phyloP scores from a whole-genome alignment of 208 protist genomes.

The Phytomonas francai region DNA sequence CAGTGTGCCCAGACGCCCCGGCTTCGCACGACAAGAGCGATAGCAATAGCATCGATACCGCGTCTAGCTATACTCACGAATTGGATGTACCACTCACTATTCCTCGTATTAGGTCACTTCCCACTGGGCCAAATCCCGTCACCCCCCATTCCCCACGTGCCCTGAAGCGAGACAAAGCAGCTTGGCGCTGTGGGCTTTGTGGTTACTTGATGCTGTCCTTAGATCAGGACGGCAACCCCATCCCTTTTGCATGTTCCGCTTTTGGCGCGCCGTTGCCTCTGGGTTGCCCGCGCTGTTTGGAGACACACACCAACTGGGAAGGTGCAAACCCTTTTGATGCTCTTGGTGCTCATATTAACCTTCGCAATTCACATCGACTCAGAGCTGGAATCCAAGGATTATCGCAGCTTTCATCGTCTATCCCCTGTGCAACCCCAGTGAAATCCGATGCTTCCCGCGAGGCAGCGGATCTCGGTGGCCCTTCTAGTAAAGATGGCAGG shows the following conservation, averaged over 20 bases:
- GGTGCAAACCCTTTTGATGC: constrained; percentile 56
- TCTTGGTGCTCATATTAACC: constrained; percentile 66
- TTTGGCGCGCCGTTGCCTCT: constrained; percentile 66
- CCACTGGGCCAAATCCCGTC: background rate
- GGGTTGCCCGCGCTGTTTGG: constrained; percentile 62
- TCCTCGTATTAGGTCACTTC: background rate
- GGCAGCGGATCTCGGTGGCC: background rate
- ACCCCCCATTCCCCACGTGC: background rate
- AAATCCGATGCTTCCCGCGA: background rate
- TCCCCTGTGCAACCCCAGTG: background rate
- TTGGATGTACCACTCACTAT: background rate
- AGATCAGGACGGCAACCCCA: constrained; percentile 61
- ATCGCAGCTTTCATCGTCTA: background rate
- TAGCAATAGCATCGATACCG: constrained; percentile 2
- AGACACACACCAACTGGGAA: constrained; percentile 69
- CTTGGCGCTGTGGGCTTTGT: constrained; percentile 77
- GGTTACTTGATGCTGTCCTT: constrained; percentile 77
- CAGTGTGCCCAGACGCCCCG: background rate
- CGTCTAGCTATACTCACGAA: background rate
- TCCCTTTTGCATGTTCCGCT: constrained; percentile 55
- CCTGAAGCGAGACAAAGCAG: constrained; percentile 27
- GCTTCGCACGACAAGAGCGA: constrained; percentile 2
- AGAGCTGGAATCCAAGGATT: background rate
- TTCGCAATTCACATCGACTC: constrained; percentile 29
- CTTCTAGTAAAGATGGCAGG: background rate